A percentile compares a stretch with the other conserved stretches of the same genome.
Conservation (phyloP, 2,329 filamentous ascomycete genomes). For the Epichloe uncinata region DNA sequence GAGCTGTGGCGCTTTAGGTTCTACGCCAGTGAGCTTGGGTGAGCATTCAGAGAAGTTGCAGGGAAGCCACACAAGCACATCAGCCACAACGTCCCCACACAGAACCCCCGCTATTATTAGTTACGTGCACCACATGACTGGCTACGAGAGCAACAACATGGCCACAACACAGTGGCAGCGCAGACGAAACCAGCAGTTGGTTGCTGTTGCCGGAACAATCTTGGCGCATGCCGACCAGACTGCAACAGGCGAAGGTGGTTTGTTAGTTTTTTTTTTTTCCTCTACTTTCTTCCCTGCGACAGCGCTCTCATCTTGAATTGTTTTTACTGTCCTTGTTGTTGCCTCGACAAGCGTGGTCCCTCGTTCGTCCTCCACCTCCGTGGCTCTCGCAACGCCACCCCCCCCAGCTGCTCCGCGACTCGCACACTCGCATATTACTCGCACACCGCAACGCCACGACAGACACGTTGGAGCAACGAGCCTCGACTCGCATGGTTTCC, state of each 20-base stretch:
- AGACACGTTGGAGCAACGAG: neutral
- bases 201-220: no score
- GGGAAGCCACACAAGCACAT: neutral
- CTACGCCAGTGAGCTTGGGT: no score
- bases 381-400: no score
- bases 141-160: neutral
- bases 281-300: neutral
- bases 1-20: no score
- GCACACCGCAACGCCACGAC: conserved; percentile 2
- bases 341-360: no score
- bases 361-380: no score
- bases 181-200: no score
- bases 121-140: conserved; percentile 3
- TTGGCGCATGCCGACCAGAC: neutral
- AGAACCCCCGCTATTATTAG: neutral
- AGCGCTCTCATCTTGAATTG: neutral
- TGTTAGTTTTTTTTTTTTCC: no score
- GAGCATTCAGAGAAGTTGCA: no score
- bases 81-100: conserved; percentile 1
- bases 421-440: no score
- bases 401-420: no score
- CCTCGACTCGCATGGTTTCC: neutral
- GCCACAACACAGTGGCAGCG: no score
- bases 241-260: neutral
- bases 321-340: neutral